phyloP scores from a whole-genome alignment of 495 filamentous ascomycete genomes.

The Lophiostoma macrostomum region DNA sequence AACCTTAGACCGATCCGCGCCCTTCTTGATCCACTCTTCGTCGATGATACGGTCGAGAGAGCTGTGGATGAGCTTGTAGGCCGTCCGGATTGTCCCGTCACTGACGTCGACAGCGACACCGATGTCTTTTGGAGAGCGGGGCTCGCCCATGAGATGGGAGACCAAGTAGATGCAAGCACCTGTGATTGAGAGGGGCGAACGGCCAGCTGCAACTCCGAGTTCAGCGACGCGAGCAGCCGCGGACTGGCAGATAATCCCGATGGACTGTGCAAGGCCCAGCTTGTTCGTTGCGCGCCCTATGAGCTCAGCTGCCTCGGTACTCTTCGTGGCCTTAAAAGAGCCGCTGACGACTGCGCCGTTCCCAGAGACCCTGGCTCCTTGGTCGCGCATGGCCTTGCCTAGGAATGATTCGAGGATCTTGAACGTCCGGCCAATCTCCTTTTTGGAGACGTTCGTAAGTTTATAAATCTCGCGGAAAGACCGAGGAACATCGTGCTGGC shows the following conservation, averaged over 20 bases:
- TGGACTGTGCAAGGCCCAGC: conserved; percentile 64
- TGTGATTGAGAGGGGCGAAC: conserved; percentile 89
- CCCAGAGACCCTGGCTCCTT: conserved; percentile 21
- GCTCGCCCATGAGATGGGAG: conserved; percentile 73
- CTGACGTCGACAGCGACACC: conserved; percentile 77
- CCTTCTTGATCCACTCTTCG: conserved; percentile 68
- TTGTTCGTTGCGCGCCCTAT: conserved; percentile 85
- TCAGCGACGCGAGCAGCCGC: conserved; percentile 71
- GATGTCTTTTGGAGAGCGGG: conserved; percentile 82
- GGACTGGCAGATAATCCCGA: conserved; percentile 67
- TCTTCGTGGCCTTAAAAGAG: conserved; percentile 68
- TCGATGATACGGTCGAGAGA: conserved; percentile 71
- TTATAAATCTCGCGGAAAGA: conserved; percentile 91
- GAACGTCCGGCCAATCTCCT: conserved; percentile 95
- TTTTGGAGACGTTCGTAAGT: conserved; percentile 90
- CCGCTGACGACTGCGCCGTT: conserved; percentile 46
- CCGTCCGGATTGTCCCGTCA: conserved; percentile 91
- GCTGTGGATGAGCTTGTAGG: conserved; percentile 81
- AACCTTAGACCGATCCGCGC: conserved; percentile 65
- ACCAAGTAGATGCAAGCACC: conserved; percentile 96
- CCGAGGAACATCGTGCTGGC: conserved; percentile 78
- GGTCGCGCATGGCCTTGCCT: conserved; percentile 12
- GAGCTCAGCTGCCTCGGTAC: conserved; percentile 79
- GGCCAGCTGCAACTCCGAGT: conserved; percentile 77
- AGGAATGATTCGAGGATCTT: conserved; percentile 47